Base-by-base conservation (phyloP, 805 yeast species). In the Yamadazyma ubonensis region DNA sequence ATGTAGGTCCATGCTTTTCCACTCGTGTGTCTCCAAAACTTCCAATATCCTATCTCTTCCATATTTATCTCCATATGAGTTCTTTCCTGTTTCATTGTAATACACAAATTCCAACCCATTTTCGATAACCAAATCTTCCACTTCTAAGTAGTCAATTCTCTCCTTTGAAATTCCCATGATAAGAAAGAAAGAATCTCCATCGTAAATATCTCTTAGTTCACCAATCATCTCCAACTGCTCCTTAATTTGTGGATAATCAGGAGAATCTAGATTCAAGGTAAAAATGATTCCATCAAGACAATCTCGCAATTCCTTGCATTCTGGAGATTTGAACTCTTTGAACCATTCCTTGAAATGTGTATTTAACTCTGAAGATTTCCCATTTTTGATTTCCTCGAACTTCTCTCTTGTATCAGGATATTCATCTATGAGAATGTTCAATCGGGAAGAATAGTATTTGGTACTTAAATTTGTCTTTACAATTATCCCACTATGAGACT, bases 11-110 rank as follows among this genome's bases (percentile, higher is more conserved):
- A 55, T 41, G 25, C 52, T 53, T 14, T 49, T 49, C 83, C 83
- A 78, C 19, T 66, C 71, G 42, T 75, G 70, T 1, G 75, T 60
- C 35, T 78, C 75, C 4, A 78, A 47, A 2, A 76, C 51, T 41
- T 78, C 81, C 27, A 48, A 46, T 2, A 76, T 40, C 42, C 82
- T 51, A 27, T 60, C 65, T 10, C 54, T 49, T 0, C 83, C 83
- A 2, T 58, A 11, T 17, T 51, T 59, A 33, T 76, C 82, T 15
- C 52, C 52, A 44, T 42, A 74, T 47, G 74, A 76, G 46, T 73
- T 73, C 11, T 26, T 36, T 0, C 72, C 71, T 2, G 48, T 32
- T 4, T 57, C 57, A 15, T 50, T 38, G 17, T 63, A 53, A 31
- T 66, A 57, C 2, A 75, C 54, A 42, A 59, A 73, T 42, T 75